A percentile compares a stretch with the other conserved stretches of the same genome.
Evolutionary conservation across 1,284 basidiomycete genomes (phyloP).

Genomic region (Puccinia novopanici): DNA sequence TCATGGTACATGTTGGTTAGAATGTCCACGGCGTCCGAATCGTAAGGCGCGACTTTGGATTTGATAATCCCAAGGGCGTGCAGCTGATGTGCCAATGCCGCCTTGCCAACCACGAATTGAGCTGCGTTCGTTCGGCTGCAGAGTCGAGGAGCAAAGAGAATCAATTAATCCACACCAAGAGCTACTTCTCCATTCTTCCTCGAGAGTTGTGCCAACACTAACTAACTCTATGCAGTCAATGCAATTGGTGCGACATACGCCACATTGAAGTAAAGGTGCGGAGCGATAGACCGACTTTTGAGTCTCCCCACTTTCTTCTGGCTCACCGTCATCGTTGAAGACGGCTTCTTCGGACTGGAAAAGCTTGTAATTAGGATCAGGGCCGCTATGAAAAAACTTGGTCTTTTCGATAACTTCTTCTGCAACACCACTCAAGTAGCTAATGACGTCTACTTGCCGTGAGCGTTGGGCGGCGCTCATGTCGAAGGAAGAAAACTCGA

Average conservation of each 20-base stretch:
- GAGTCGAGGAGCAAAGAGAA: conserved; percentile 5
- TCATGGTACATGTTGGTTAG: conserved; percentile 99
- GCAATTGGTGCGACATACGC: conserved; percentile 81
- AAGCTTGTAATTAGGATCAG: conserved; percentile 54
- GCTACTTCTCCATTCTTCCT: background rate
- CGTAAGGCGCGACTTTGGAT: conserved; percentile 81
- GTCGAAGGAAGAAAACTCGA: conserved; percentile 93
- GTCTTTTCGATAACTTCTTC: conserved; percentile 90
- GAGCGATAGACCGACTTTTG: conserved; percentile 65
- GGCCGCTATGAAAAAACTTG: conserved; percentile 80
- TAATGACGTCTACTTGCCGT: conserved; percentile 89
- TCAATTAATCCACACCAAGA: background rate
- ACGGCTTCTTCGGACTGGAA: conserved; percentile 53
- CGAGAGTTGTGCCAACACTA: conserved; percentile 18
- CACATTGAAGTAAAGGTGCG: conserved; percentile 71
- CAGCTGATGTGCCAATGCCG: conserved; percentile 90
- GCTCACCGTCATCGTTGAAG: conserved; percentile 51
- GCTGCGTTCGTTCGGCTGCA: conserved; percentile 83
- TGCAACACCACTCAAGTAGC: conserved; percentile 90
- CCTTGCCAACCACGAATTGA: conserved; percentile 96
- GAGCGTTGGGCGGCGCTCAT: conserved; percentile 79
- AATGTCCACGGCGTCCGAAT: conserved; percentile 95
- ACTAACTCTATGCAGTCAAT: conserved; percentile 82
- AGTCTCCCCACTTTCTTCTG: conserved; percentile 75
- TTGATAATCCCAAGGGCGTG: conserved; percentile 88